phyloP scores from a whole-genome alignment of 2,329 filamentous ascomycete genomes.

The Juglanconis juglandina region DNA sequence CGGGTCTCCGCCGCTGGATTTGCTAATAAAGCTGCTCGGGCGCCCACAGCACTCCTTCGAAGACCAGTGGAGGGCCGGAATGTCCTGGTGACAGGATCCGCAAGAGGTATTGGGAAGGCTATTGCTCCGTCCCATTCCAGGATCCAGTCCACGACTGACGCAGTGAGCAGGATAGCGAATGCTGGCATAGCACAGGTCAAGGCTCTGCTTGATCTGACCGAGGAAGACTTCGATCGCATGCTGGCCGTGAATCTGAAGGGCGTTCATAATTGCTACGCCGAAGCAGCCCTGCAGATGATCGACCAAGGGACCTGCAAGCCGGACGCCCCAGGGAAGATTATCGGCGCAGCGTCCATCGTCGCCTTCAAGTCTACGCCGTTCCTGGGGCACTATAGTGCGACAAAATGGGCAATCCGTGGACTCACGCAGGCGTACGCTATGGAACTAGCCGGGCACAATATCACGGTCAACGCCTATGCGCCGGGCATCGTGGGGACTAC shows the following conservation, averaged over 20 bases:
- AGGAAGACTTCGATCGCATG: slow-evolving; percentile 55
- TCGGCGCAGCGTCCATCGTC: slow-evolving; percentile 53
- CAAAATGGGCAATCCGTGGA: slow-evolving; percentile 65
- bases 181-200: slow-evolving; percentile 60
- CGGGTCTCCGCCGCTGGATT: background rate
- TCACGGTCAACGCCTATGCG: slow-evolving; percentile 65
- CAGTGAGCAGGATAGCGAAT: slow-evolving; percentile 47
- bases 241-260: slow-evolving; percentile 64
- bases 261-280: slow-evolving; percentile 61
- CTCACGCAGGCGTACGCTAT: slow-evolving; percentile 65
- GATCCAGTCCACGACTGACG: too few species aligned
- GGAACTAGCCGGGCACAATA: slow-evolving; percentile 61
- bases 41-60: background rate
- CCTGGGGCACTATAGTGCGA: slow-evolving; percentile 60
- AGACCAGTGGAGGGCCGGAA: slow-evolving; percentile 6
- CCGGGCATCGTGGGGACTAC: slow-evolving; percentile 67
- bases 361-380: slow-evolving; percentile 58
- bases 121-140: slow-evolving; percentile 36
- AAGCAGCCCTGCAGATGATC: slow-evolving; percentile 64
- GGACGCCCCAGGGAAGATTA: slow-evolving; percentile 38
- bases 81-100: slow-evolving; percentile 27
- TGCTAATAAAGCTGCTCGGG: background rate
- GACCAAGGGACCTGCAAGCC: slow-evolving; percentile 45
- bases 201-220: slow-evolving; percentile 51
- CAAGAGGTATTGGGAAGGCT: slow-evolving; percentile 51